A percentile compares a stretch with the other conserved stretches of the same genome.
These are phyloP conservation scores for Stachybotrys echinatus DNA, from an alignment of 2,329 filamentous ascomycete species.

Conservation along the genomic window DNA sequence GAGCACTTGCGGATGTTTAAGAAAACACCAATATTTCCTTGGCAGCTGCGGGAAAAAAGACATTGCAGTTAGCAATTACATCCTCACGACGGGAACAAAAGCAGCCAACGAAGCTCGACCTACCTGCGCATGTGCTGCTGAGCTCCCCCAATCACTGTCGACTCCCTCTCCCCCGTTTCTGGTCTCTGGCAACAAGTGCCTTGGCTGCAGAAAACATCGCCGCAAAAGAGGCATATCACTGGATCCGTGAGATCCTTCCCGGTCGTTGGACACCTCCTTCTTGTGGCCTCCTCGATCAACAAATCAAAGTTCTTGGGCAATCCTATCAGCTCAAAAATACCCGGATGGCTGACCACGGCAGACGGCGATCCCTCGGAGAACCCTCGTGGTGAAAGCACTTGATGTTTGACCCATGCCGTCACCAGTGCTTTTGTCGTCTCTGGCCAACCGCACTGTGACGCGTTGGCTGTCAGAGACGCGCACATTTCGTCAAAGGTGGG, in stretches of 20 bases:
- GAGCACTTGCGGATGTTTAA: conserved; percentile 96
- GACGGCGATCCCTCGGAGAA: conserved; percentile 28
- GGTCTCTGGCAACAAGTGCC: conserved; percentile 81
- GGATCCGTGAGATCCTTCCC: conserved; percentile 90
- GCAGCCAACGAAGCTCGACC: conserved; percentile 27
- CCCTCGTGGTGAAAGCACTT: conserved; percentile 35
- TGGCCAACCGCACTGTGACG: conserved; percentile 43
- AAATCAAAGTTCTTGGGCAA: conserved; percentile 88
- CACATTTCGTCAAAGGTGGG: conserved; percentile 79
- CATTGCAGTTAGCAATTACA: conserved; percentile 4
- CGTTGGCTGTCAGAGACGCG: conserved; percentile 45
- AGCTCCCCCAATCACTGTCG: conserved; percentile 66
- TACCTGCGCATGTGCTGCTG: conserved; percentile 87
- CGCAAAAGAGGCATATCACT: conserved; percentile 88
- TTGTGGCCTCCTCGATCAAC: conserved; percentile 86
- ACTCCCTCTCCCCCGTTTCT: conserved; percentile 37
- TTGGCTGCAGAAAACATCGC: conserved; percentile 94
- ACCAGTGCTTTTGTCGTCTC: conserved; percentile 39
- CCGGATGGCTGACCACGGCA: conserved; percentile 67
- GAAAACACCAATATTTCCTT: conserved; percentile 85
- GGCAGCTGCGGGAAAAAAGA: conserved; percentile 59
- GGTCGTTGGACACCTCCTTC: conserved; percentile 76
- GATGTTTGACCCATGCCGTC: conserved; percentile 70
- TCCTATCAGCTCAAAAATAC: conserved; percentile 90
- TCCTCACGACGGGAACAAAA: too few relatives aligned